These are phyloP conservation scores for Tuber calosporum DNA, from an alignment of 495 filamentous ascomycete genomes.

Conservation along the genomic window DNA sequence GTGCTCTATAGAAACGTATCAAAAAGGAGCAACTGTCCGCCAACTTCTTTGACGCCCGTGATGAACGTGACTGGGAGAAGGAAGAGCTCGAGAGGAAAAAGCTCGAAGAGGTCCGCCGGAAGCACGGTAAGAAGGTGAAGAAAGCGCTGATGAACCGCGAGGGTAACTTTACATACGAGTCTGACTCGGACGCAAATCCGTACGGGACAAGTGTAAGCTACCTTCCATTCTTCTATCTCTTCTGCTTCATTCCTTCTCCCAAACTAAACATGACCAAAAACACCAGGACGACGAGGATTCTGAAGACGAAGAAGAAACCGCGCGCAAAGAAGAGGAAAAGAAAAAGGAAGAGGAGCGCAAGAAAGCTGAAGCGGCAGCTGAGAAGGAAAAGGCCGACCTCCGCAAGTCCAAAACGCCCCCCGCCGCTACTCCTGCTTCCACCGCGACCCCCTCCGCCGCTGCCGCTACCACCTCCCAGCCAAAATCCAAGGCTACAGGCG, in stretches of 20 bases:
- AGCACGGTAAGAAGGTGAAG: constrained; percentile 64
- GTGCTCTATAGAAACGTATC: constrained; percentile 51
- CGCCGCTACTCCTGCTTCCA: constrained; percentile 53
- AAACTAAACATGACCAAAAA: constrained; percentile 23
- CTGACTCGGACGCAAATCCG: constrained; percentile 65
- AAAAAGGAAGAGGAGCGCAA: constrained; percentile 60
- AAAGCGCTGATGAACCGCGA: constrained; percentile 78
- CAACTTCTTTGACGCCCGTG: constrained; percentile 75
- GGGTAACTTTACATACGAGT: constrained; percentile 74
- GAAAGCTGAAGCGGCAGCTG: constrained; percentile 45
- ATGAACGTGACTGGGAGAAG: constrained; percentile 77
- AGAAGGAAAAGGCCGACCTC: constrained; percentile 36
- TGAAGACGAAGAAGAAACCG: constrained; percentile 46
- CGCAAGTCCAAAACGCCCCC: constrained; percentile 43
- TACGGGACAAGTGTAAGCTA: constrained; percentile 50
- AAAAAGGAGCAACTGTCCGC: constrained; percentile 81
- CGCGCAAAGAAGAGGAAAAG: constrained; percentile 61
- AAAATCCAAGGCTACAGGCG: constrained; percentile 41
- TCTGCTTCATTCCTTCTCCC: background rate
- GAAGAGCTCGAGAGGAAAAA: constrained; percentile 64
- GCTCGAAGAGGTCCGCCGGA: constrained; percentile 59
- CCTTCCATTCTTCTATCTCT: background rate
- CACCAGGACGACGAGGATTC: constrained; percentile 44
- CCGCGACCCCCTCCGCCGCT: constrained; percentile 66
- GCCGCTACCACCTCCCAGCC: constrained; percentile 39